Conservation (phyloP, 2,329 filamentous ascomycete species). For the Xylariaceae sp. region DNA sequence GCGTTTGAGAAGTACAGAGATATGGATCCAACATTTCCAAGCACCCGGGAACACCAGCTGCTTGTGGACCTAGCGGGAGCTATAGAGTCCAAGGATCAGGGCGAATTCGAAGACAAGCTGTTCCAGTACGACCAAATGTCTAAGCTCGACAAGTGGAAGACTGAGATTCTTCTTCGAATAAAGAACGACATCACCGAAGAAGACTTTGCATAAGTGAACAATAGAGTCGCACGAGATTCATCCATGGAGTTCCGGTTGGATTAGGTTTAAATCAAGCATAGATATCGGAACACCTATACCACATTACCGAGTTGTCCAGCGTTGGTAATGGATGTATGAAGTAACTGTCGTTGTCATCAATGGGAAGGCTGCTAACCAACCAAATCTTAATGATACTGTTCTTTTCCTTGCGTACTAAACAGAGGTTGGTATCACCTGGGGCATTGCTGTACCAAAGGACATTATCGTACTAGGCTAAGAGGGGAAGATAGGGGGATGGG, state of each 20-base stretch:
- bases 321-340: slow-evolving; percentile 21
- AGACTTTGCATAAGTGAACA: slow-evolving; percentile 39
- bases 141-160: slow-evolving; percentile 98
- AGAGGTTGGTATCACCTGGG: background rate
- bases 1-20: slow-evolving; percentile 85
- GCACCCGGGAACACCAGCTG: slow-evolving; percentile 81
- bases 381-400: background rate
- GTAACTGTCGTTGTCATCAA: slow-evolving; percentile 13
- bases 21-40: slow-evolving; percentile 76
- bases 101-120: slow-evolving; percentile 82
- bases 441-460: background rate
- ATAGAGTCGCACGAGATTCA: slow-evolving; percentile 13
- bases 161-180: slow-evolving; percentile 77
- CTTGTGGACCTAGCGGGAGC: slow-evolving; percentile 77
- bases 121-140: slow-evolving; percentile 86
- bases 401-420: background rate
- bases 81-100: slow-evolving; percentile 78
- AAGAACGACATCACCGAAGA: slow-evolving; percentile 78
- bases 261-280: slow-evolving; percentile 17
- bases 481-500: too few species aligned
- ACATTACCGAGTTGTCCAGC: slow-evolving; percentile 20
- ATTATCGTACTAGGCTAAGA: too few species aligned
- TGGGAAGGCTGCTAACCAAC: background rate
- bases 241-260: slow-evolving; percentile 18
- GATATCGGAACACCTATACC: slow-evolving; percentile 15